Percentiles rank a stretch among this genome's conserved stretches.
phyloP scores from a whole-genome alignment of 129 eudicot genomes.

The Artemisia argyi region DNA sequence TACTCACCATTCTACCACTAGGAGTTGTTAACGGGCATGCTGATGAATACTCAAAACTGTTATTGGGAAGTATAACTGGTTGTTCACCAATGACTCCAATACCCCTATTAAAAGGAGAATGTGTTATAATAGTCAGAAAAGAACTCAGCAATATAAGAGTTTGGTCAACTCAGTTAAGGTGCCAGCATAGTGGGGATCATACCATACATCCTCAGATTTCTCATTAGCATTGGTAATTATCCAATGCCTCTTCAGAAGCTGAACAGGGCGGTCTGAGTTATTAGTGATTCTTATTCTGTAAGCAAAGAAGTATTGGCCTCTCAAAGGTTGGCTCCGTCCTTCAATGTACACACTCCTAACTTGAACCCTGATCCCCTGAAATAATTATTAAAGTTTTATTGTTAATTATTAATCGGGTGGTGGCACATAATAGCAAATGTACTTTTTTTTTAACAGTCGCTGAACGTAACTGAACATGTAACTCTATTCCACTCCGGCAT shows the following conservation, averaged over 20 bases:
- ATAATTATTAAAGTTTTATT: neutral
- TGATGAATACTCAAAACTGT: constrained; percentile 90
- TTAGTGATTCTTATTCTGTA: constrained; percentile 94
- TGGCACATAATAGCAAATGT: no score
- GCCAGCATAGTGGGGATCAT: constrained; percentile 27
- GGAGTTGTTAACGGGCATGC: constrained; percentile 95
- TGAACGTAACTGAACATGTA: no score
- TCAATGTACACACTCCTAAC: constrained; percentile 93
- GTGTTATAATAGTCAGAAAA: neutral
- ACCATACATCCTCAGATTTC: constrained; percentile 90
- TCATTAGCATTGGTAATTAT: constrained; percentile 94
- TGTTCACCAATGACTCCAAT: constrained; percentile 97
- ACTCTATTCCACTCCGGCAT: no score
- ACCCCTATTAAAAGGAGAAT: constrained; percentile 55
- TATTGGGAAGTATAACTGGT: constrained; percentile 93
- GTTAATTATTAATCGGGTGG: neutral
- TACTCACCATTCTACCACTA: constrained; percentile 91
- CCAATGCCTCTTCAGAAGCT: constrained; percentile 95
- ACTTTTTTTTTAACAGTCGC: no score
- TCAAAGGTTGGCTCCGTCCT: constrained; percentile 83
- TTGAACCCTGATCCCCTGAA: constrained; percentile 92
- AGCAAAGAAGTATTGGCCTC: constrained; percentile 83
- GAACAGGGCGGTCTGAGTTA: constrained; percentile 84
- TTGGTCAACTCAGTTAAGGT: neutral
- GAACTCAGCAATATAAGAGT: constrained; percentile 4